Percentiles rank a stretch among this genome's conserved stretches.
Evolutionary conservation across 306 rosid genomes (phyloP).

Genomic region (Vigna nakashimae): DNA sequence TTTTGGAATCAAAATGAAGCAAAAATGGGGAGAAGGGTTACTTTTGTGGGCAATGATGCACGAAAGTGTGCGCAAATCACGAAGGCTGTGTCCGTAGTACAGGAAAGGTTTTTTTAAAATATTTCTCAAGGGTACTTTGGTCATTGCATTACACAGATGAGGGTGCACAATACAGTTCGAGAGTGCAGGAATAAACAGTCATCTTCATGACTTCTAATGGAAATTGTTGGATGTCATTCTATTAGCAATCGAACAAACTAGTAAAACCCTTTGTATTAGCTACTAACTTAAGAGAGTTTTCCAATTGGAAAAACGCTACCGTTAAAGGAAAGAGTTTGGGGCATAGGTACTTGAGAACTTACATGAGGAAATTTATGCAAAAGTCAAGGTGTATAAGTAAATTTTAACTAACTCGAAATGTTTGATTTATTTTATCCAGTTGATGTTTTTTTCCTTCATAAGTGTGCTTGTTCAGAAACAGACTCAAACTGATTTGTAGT

Average conservation of each 20-base stretch:
- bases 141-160: too few relatives aligned
- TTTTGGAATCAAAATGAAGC: too few relatives aligned
- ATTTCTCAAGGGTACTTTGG: too few relatives aligned
- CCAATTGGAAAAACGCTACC: background rate
- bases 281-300: background rate
- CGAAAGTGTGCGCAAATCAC: too few relatives aligned
- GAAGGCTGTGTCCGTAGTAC: too few relatives aligned
- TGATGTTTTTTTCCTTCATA: background rate
- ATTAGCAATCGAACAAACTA: background rate
- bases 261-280: background rate
- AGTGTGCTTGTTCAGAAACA: background rate
- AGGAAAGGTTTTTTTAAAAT: too few relatives aligned
- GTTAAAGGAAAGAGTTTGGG: background rate
- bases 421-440: background rate
- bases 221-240: slow-evolving; percentile 20
- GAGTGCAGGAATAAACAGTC: too few relatives aligned
- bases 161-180: too few relatives aligned
- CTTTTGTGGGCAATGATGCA: too few relatives aligned
- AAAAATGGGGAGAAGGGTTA: too few relatives aligned
- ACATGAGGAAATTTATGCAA: background rate
- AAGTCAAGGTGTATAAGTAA: background rate
- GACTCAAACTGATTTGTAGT: background rate
- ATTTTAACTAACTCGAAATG: background rate
- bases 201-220: slow-evolving; percentile 12
- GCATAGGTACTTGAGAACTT: background rate